These are phyloP conservation scores for Barnettozyma botsteinii DNA, from an alignment of 805 yeast genomes.

Conservation along the genomic window DNA sequence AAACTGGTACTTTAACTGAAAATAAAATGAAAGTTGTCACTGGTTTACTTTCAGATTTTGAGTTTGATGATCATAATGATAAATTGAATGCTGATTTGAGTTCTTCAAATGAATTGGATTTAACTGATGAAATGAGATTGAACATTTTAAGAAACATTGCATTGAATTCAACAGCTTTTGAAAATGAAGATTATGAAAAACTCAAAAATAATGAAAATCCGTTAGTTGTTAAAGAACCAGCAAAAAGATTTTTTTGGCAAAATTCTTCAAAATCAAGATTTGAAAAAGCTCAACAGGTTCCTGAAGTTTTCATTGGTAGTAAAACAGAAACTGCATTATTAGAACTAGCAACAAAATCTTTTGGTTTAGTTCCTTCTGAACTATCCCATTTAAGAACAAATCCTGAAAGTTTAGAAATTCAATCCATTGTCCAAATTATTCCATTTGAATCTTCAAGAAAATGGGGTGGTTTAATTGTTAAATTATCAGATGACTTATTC, in stretches of 20 bases:
- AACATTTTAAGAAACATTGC: constrained; percentile 51
- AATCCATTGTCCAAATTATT: constrained; percentile 56
- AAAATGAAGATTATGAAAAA: constrained; percentile 37
- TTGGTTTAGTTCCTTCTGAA: constrained; percentile 39
- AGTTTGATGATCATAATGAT: constrained; percentile 41
- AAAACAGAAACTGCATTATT: constrained; percentile 92
- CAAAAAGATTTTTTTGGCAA: constrained; percentile 19
- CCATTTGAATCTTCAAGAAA: constrained; percentile 92
- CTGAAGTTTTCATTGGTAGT: constrained; percentile 76
- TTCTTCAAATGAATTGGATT: constrained; percentile 14
- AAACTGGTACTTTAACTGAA: constrained; percentile 95
- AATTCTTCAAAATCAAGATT: constrained; percentile 1
- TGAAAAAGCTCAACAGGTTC: constrained; percentile 8
- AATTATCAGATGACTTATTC: constrained; percentile 36
- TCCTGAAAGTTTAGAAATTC: constrained; percentile 26
- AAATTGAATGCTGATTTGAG: constrained; percentile 20
- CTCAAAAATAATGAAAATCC: constrained; percentile 24
- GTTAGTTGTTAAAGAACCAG: constrained; percentile 15
- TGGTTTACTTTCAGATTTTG: constrained; percentile 58
- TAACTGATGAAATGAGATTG: constrained; percentile 10
- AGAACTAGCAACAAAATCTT: constrained; percentile 53
- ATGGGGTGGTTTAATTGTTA: constrained; percentile 81
- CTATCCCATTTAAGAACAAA: constrained; percentile 43
- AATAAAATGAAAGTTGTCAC: constrained; percentile 87
- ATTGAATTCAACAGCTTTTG: constrained; percentile 88